Evolutionary conservation across 768 basidiomycete species (phyloP).

Genomic region (Mycena alexandri): DNA sequence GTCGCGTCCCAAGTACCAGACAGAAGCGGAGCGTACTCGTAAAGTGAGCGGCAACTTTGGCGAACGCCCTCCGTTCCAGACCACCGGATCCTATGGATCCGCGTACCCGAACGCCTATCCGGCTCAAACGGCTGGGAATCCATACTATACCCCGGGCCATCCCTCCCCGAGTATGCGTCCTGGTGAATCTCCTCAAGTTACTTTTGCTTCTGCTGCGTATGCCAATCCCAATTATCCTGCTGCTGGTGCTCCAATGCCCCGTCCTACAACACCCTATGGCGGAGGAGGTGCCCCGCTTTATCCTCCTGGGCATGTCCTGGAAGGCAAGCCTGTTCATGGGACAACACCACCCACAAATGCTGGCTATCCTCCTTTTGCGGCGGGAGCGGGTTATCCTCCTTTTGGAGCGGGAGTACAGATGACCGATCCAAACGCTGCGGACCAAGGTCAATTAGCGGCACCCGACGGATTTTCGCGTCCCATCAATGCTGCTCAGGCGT

Average conservation of each 20-base stretch:
- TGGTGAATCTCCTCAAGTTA: conserved; percentile 55
- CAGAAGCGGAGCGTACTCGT: conserved; percentile 54
- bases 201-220: conserved; percentile 50
- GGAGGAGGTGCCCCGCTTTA: conserved; percentile 54
- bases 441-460: conserved; percentile 62
- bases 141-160: conserved; percentile 45
- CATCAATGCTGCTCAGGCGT: conserved; percentile 74
- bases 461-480: conserved; percentile 84
- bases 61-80: conserved; percentile 43
- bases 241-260: conserved; percentile 50
- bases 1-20: conserved; percentile 61
- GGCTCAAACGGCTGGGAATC: conserved; percentile 35
- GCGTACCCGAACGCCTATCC: conserved; percentile 37
- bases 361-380: conserved; percentile 20
- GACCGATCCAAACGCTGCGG: conserved; percentile 46
- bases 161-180: conserved; percentile 66
- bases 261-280: conserved; percentile 59
- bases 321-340: conserved; percentile 63
- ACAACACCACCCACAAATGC: conserved; percentile 55
- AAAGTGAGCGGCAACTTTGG: conserved; percentile 56
- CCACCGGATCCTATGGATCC: conserved; percentile 50
- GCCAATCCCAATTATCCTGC: conserved; percentile 52
- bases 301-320: conserved; percentile 68
- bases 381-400: conserved; percentile 27
- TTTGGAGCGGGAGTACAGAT: conserved; percentile 45